These are phyloP conservation scores for Flaveria sonorensis DNA, from an alignment of 129 eudicot genomes.

Conservation along the genomic window DNA sequence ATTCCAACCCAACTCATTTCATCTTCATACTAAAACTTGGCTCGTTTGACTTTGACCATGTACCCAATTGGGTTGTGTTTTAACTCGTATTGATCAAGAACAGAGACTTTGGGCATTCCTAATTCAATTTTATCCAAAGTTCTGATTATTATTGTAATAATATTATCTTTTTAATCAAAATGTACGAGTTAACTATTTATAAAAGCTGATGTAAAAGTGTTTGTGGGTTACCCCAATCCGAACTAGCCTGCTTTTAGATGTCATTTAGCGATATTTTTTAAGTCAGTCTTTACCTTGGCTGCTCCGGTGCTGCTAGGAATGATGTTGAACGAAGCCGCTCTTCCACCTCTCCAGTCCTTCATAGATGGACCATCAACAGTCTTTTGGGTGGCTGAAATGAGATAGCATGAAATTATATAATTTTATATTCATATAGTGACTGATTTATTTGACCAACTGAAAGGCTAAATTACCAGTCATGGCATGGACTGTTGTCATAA, in stretches of 20 bases:
- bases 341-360: constrained; percentile 99
- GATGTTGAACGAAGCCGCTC: constrained; percentile 97
- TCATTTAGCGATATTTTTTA: background rate
- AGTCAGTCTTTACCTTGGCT: constrained; percentile 67
- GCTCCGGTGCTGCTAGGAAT: constrained; percentile 99
- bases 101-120: background rate
- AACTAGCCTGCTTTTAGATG: background rate
- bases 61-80: background rate
- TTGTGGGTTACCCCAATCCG: background rate
- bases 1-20: too few species aligned
- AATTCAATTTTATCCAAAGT: background rate
- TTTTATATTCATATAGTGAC: background rate
- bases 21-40: too few species aligned
- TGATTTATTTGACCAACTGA: background rate
- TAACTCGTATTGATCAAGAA: background rate
- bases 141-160: background rate
- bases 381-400: constrained; percentile 78
- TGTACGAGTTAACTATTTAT: background rate
- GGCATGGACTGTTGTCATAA: constrained; percentile 93
- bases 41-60: too few species aligned
- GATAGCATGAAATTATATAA: background rate
- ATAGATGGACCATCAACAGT: constrained; percentile 97
- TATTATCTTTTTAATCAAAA: too few species aligned
- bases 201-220: background rate
- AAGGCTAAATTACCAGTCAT: constrained; percentile 58